Evolutionary conservation across 2,329 filamentous ascomycete species (phyloP).

Genomic region (Botrytis byssoidea): DNA sequence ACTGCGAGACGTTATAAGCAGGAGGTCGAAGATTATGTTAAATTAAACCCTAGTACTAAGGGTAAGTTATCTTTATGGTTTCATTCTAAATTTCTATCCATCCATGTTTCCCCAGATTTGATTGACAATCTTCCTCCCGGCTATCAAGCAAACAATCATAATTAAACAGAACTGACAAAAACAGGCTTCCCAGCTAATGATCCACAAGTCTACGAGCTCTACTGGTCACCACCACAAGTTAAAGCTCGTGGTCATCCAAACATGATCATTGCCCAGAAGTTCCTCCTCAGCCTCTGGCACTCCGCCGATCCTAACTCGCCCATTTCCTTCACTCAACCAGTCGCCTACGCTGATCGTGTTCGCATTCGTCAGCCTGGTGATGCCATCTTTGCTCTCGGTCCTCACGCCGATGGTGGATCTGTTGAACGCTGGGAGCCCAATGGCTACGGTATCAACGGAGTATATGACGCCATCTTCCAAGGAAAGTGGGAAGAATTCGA

Average conservation of each 20-base stretch:
- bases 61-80: slow-evolving; percentile 35
- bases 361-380: slow-evolving; percentile 71
- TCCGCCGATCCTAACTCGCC: slow-evolving; percentile 39
- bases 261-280: slow-evolving; percentile 58
- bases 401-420: slow-evolving; percentile 72
- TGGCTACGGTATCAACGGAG: slow-evolving; percentile 63
- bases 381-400: slow-evolving; percentile 66
- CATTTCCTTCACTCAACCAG: slow-evolving; percentile 54
- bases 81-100: neutral
- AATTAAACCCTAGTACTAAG: slow-evolving; percentile 59
- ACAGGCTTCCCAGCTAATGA: slow-evolving; percentile 60
- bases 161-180: neutral
- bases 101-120: no score
- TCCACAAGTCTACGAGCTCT: slow-evolving; percentile 72
- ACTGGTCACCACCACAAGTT: slow-evolving; percentile 70
- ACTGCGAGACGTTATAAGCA: slow-evolving; percentile 65
- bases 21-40: slow-evolving; percentile 63
- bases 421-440: slow-evolving; percentile 72
- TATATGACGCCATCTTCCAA: slow-evolving; percentile 71
- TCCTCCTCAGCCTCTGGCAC: slow-evolving; percentile 64
- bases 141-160: neutral
- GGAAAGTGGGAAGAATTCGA: slow-evolving; percentile 82
- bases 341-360: slow-evolving; percentile 65
- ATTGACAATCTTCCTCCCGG: no score
- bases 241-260: slow-evolving; percentile 66